phyloP scores from a whole-genome alignment of 805 yeast species.

The Monosporozyma unispora region DNA sequence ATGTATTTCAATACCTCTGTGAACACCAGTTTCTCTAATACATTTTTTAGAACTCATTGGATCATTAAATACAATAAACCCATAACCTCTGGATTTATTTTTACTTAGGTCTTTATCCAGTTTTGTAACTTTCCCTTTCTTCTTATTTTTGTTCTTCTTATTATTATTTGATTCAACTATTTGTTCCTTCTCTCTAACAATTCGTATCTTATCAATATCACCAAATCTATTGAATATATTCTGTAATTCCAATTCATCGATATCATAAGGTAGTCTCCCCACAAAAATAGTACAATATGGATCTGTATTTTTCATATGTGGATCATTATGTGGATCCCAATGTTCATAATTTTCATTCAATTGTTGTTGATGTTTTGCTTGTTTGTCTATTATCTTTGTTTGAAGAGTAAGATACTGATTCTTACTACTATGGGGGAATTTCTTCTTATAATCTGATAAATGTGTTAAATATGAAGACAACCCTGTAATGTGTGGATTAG shows the following conservation, averaged over 20 bases:
- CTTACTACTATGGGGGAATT: constrained; percentile 19
- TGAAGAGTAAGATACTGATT: constrained; percentile 23
- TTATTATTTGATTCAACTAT: not conserved
- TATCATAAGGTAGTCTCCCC: constrained; percentile 55
- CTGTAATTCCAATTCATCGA: constrained; percentile 61
- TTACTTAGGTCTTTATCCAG: not conserved
- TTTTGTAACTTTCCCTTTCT: not conserved
- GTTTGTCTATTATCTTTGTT: constrained; percentile 13
- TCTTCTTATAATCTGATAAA: constrained; percentile 25
- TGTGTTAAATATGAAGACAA: constrained; percentile 29
- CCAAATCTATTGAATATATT: constrained; percentile 59
- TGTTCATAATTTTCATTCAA: constrained; percentile 31
- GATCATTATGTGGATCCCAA: constrained; percentile 53
- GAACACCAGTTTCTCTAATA: constrained; percentile 39
- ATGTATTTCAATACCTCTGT: constrained; percentile 42
- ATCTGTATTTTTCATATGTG: constrained; percentile 49
- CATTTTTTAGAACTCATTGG: constrained; percentile 57
- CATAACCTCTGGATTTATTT: constrained; percentile 63
- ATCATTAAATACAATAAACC: constrained; percentile 61
- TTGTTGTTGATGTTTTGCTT: constrained; percentile 18
- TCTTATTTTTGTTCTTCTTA: constrained; percentile 26
- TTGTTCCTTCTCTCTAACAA: constrained; percentile 42
- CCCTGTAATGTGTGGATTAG: constrained; percentile 41
- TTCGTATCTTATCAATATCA: constrained; percentile 50
- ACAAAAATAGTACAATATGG: constrained; percentile 75